Conservation (phyloP, 768 basidiomycete genomes). For the Hypholoma fasciculare region DNA sequence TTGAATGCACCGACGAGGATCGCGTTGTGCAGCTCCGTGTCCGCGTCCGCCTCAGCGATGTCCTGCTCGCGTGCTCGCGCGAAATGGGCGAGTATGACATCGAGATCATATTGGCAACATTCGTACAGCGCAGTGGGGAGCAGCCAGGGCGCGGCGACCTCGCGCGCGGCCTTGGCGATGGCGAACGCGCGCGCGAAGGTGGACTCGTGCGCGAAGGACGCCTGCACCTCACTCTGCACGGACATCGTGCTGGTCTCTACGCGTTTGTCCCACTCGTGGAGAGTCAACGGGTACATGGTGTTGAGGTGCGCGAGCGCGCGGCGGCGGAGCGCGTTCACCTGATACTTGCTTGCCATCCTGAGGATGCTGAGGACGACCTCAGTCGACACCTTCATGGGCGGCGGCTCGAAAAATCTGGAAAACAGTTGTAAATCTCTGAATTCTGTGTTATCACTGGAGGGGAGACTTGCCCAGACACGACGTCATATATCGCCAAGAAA, state of each 20-base stretch:
- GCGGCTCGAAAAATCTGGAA: conserved; percentile 18
- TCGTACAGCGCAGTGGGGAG: conserved; percentile 17
- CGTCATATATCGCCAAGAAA: conserved; percentile 18
- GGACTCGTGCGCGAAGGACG: neutral
- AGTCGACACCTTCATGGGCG: conserved; percentile 6
- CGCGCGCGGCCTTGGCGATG: conserved; percentile 1
- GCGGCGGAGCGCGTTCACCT: conserved; percentile 12
- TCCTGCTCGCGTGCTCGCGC: neutral
- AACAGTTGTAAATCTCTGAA: neutral
- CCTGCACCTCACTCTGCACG: neutral
- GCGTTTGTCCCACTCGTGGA: conserved; percentile 11
- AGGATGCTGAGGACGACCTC: conserved; percentile 12
- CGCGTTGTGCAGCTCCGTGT: neutral
- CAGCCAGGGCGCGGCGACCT: conserved; percentile 8
- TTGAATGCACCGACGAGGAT: conserved; percentile 10
- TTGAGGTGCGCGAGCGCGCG: conserved; percentile 16
- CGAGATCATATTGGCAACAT: conserved; percentile 13
- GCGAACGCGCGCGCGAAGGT: conserved; percentile 6
- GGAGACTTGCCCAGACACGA: conserved; percentile 14
- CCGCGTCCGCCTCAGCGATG: neutral
- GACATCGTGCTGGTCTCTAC: neutral
- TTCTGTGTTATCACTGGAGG: neutral
- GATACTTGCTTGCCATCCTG: conserved; percentile 9
- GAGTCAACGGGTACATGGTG: conserved; percentile 3
- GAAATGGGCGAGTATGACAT: conserved; percentile 4